Evolutionary conservation across 306 rosid genomes (phyloP), one percentile per base, ranked within the genome.

Genomic region (Corylus heterophylla): DNA sequence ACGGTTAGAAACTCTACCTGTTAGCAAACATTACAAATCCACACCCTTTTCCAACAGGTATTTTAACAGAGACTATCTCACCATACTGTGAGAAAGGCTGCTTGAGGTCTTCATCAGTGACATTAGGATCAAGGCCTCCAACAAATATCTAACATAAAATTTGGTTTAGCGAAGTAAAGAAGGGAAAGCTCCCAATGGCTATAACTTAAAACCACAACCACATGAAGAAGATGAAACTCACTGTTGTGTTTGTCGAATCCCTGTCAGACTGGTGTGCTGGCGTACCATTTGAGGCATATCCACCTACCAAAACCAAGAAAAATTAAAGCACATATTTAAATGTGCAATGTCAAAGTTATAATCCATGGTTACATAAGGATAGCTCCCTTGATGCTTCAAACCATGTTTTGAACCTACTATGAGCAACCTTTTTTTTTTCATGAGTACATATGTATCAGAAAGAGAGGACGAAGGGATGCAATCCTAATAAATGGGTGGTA

Each of bases 81-180:
- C 99, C 99, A 54, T 86, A 85, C 85, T 90, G 91, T 16, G 92
- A 88, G 88, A 96, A 96, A 67, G 96, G 88, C 61, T 93, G 96
- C 91, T 89, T 93, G 51, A 96, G 99, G 82, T 96, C 99, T 77
- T 96, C 99, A 77, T 96, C 98, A 14, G 92, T 86, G 66, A 85
- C 98, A 81, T 87, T 89, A 61, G 99, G 91, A 83, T 96, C 99
- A 47, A 96, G 97, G 79, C 99, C 99, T 83, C 99, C 99, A 54
- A 96, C 99, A 90, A 96, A 96, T 86, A 96, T 93, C 99, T 96
- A 79, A 51, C 37, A 79, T 17, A 73, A 71, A 74, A 79, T 62
- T 73, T 7, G 9, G 54, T 51, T 90, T 78, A 88, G 83, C 76
- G 62, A 77, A 62, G 49, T 37, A 44, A 62, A 76, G 44, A 54